Base-by-base conservation (phyloP, 371 early-diverging fungal genomes). In the Circinella minor region DNA sequence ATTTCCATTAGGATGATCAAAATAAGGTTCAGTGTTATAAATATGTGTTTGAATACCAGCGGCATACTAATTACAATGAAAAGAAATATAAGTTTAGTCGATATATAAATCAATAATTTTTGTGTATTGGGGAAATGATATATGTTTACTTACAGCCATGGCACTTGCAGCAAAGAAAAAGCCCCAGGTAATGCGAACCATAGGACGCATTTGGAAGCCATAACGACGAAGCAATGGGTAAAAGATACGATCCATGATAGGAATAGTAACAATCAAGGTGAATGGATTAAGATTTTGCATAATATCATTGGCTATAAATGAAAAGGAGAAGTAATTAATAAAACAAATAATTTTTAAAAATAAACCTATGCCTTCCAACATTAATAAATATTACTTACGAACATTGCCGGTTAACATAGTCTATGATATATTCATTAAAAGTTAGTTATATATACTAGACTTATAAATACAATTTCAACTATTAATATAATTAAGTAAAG, bases 131-230 rank as follows among this genome's bases (percentile, higher is more conserved):
- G 27, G 37, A 38, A 49, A 17, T 43, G 43, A 43, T 43, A 43
- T 43, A 43, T 43, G 43, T 27, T 27, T 14, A 71, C 72, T 63
- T 71, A 71, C 69, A 38, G 72, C 72, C 81, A 94, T 91, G 70
- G 89, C 88, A 65, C 85, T 51, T 36, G 91, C 80, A 43, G 87
- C 88, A 63, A 92, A 74, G 36, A 84, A 59, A 75, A 94, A 93
- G 18, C 94, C 94, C 18, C 87, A 80, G 46, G 87, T 78, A 65
- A 94, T 93, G 70, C 93, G 90, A 48, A 81, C 70, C 65, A 93
- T 81, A 5, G 93, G 93, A 43, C 90, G 82, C 71, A 93, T 77
- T 34, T 81, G 85, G 66, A 92, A 68, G 18, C 91, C 90, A 13
- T 80, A 63, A 70, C 84, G 84, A 67, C 90, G 89, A 63, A 93